Conservation (phyloP, 2,329 filamentous ascomycete genomes). For the Diplodia seriata region DNA sequence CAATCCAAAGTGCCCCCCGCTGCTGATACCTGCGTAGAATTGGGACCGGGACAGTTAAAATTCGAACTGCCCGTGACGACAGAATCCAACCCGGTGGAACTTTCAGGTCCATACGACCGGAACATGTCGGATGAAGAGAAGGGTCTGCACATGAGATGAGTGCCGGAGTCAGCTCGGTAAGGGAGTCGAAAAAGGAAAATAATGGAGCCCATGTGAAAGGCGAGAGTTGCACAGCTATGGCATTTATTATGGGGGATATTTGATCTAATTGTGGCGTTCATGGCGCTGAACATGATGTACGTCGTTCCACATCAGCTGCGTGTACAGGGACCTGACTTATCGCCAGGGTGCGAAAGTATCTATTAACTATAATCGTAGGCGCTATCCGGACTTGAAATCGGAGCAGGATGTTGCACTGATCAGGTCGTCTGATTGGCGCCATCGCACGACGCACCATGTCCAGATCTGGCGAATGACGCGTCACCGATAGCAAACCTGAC, state of each 20-base stretch:
- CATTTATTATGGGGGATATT: too few relatives aligned
- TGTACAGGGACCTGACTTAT: neutral
- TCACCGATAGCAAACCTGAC: constrained; percentile 22
- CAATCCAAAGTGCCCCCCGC: neutral
- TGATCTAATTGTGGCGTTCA: too few relatives aligned
- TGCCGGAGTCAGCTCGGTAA: too few relatives aligned
- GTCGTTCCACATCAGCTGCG: neutral
- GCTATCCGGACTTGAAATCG: neutral
- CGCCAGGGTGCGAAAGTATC: neutral
- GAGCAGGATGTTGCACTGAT: neutral
- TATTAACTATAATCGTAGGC: neutral
- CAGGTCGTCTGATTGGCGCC: constrained; percentile 5
- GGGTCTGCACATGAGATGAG: constrained; percentile 7
- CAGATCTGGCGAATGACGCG: constrained; percentile 29
- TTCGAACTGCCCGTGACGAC: neutral
- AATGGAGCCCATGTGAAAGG: too few relatives aligned
- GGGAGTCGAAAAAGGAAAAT: neutral
- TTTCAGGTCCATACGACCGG: neutral
- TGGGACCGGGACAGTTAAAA: neutral
- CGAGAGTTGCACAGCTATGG: too few relatives aligned
- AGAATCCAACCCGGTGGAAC: neutral
- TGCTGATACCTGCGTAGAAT: neutral
- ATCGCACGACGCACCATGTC: neutral
- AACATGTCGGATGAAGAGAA: constrained; percentile 20
- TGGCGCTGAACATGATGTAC: too few relatives aligned